A percentile compares a stretch with the other conserved stretches of the same genome.
phyloP scores from a whole-genome alignment of 176 grass and related monocot species.

The Musa troglodytarum region DNA sequence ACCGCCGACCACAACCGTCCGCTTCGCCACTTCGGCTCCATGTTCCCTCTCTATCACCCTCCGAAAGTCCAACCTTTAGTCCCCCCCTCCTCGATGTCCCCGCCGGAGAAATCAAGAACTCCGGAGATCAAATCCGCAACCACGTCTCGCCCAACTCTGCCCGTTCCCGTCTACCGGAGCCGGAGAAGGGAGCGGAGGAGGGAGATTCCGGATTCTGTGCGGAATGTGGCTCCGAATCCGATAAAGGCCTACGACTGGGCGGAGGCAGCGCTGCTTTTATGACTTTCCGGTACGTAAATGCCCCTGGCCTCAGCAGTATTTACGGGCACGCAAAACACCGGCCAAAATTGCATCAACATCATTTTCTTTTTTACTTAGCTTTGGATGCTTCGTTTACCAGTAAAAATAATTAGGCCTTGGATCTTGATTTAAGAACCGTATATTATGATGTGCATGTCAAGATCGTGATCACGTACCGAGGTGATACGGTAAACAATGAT shows the following conservation, averaged over 20 bases:
- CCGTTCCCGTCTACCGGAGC: not conserved
- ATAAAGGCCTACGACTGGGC: not conserved
- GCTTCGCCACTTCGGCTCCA: not conserved
- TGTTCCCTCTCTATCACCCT: not conserved
- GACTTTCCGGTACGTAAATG: not conserved
- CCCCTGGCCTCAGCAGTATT: not conserved
- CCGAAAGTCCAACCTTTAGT: not conserved
- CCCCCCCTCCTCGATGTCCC: not conserved
- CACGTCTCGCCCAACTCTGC: not conserved
- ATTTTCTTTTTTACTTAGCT: no score
- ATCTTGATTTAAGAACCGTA: no score
- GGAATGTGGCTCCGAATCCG: not conserved
- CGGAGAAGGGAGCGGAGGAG: not conserved
- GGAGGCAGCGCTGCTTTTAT: not conserved
- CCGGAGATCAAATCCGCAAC: not conserved
- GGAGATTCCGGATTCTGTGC: not conserved
- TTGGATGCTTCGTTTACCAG: no score
- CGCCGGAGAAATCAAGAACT: not conserved
- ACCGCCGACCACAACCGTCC: not conserved
- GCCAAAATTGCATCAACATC: no score
- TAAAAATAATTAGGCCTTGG: no score
- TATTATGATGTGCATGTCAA: no score
- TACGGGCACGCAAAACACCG: not conserved
- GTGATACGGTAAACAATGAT: no score
- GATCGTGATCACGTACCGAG: no score